Evolutionary conservation across 78 protist genomes (phyloP), one percentile per base, ranked within the genome.

Genomic region (Mastigamoeba balamuthi): DNA sequence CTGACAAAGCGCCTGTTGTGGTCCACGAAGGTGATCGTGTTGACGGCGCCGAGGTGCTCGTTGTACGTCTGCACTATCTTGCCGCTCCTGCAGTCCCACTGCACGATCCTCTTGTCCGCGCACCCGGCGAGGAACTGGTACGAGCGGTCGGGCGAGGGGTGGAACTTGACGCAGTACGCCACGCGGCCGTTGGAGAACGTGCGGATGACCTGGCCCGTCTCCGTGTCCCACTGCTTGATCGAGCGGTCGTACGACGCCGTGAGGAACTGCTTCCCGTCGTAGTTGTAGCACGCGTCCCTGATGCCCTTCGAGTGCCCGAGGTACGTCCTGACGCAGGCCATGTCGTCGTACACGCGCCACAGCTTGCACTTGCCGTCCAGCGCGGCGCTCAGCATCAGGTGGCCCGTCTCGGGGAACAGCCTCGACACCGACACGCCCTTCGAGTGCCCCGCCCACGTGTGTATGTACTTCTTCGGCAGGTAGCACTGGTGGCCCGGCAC

Each of bases 161-260:
- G 66, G 80, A 82, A 89, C 66, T 74, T 77, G 40, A 87, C 82
- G 66, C 88, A 79, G 80, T 74, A 77, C 4, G 97, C 94, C 7
- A 69, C 33, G 36, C 58, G 29, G 5, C 84, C 85, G 52, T 81
- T 81, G 48, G 69, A 52, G 70, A 33, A 91, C 1, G 94, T 36
- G 25, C 66, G 30, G 35, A 90, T 27, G 53, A 88, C 72, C 74
- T 85, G 42, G 6, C 98, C 99, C 2, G 98, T 95, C 67, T 95
- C 98, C 23, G 97, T 94, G 72, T 96, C 97, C 99, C 99, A 96
- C 52, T 83, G 53, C 44, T 77, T 36, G n/a, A 89, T 65, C 30
- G 37, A 28, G 35, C 85, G 53, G 73, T 96, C 99, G 79, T 80
- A 90, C 0, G 87, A 33, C 72, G 76, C 43, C 29, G 86, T 80